A percentile compares a stretch with the other conserved stretches of the same genome.
phyloP scores from a whole-genome alignment of 2,329 filamentous ascomycete genomes.

The Moelleriella libera region DNA sequence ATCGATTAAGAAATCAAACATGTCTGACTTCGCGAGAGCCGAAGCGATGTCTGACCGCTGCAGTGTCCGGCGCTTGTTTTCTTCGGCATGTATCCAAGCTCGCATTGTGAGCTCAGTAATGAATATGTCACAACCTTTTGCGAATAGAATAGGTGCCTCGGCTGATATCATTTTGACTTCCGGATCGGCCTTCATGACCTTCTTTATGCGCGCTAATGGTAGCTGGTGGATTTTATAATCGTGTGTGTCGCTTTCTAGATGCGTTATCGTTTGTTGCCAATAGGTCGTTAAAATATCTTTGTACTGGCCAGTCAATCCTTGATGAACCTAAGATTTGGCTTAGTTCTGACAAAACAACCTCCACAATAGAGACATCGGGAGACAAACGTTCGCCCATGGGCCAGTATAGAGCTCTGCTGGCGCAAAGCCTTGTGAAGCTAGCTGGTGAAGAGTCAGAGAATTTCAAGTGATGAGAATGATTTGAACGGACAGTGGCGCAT shows the following conservation, averaged over 20 bases:
- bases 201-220: conserved; percentile 96
- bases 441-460: conserved; percentile 33
- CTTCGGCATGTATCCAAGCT: conserved; percentile 97
- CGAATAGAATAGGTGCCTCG: conserved; percentile 93
- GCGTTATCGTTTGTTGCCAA: conserved; percentile 97
- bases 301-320: conserved; percentile 83
- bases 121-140: conserved; percentile 97
- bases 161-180: conserved; percentile 99
- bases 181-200: conserved; percentile 98
- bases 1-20: conserved; percentile 99
- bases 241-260: conserved; percentile 86
- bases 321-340: conserved; percentile 56
- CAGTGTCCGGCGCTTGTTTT: conserved; percentile 92
- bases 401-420: conserved; percentile 91
- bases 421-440: conserved; percentile 75
- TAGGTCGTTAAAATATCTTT: conserved; percentile 97
- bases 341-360: neutral
- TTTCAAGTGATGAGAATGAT: neutral
- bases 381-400: conserved; percentile 80
- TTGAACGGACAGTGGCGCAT: conserved; percentile 26
- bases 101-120: conserved; percentile 99
- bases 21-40: conserved; percentile 90
- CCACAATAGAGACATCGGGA: neutral
- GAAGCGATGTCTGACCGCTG: conserved; percentile 95
- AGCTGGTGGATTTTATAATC: conserved; percentile 98